A percentile compares a stretch with the other conserved stretches of the same genome.
Evolutionary conservation across 202 grass and related monocot genomes (phyloP).

Genomic region (Musa balbisiana): DNA sequence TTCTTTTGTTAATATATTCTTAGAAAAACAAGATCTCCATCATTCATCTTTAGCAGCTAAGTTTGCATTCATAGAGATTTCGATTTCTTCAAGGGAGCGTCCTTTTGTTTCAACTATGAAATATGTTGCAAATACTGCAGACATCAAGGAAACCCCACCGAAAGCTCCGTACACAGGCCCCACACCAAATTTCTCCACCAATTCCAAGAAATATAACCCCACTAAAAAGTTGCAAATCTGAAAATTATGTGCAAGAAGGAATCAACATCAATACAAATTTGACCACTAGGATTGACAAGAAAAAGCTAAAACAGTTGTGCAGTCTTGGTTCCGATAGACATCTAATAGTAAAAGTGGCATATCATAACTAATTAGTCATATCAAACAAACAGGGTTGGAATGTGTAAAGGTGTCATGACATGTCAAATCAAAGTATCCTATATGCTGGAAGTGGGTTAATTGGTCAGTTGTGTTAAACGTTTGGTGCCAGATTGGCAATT

Average conservation of each 20-base stretch:
- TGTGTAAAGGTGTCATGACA: too few species aligned
- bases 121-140: conserved; percentile 60
- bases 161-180: conserved; percentile 75
- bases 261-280: not conserved
- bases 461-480: too few species aligned
- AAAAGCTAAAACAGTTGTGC: not conserved
- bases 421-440: too few species aligned
- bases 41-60: conserved; percentile 31
- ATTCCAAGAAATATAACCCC: conserved; percentile 89
- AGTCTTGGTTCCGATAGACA: too few species aligned
- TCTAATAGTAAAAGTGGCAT: too few species aligned
- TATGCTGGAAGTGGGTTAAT: not conserved
- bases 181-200: conserved; percentile 79
- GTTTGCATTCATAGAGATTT: conserved; percentile 51
- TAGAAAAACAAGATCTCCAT: not conserved
- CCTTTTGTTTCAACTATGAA: conserved; percentile 95
- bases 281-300: not conserved
- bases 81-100: conserved; percentile 90
- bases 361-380: too few species aligned
- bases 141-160: conserved; percentile 63
- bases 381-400: too few species aligned
- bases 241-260: not conserved
- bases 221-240: conserved; percentile 91
- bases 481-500: too few species aligned
- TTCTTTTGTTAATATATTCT: not conserved